These are phyloP conservation scores for Pascua sp. DNA, from an alignment of 1,284 basidiomycete species.

Conservation along the genomic window DNA sequence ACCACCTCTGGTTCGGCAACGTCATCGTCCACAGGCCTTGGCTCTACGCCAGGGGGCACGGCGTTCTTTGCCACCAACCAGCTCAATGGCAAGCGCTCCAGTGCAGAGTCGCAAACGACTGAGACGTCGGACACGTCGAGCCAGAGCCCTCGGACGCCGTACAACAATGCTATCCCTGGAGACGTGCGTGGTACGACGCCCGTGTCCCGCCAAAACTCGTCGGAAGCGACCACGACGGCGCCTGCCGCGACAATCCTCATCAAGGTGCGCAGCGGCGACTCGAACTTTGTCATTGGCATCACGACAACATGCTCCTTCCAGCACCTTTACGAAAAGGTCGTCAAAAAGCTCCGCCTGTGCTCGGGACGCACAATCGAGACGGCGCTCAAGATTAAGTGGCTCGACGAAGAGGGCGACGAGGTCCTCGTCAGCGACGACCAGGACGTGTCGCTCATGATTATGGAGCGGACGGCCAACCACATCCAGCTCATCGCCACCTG, in stretches of 20 bases:
- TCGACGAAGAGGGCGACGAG: constrained; percentile 44
- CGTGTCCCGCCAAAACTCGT: constrained; percentile 33
- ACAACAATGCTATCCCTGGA: constrained; percentile 56
- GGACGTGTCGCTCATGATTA: constrained; percentile 44
- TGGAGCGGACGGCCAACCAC: constrained; percentile 23
- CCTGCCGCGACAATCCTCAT: constrained; percentile 62
- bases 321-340: constrained; percentile 82
- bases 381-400: constrained; percentile 40
- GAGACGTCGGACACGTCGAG: constrained; percentile 47
- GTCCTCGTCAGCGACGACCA: constrained; percentile 39
- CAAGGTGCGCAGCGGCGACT: constrained; percentile 54
- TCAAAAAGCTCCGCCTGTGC: constrained; percentile 85
- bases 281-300: constrained; percentile 82
- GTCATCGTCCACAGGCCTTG: constrained; percentile 27
- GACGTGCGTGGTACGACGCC: constrained; percentile 27
- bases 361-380: constrained; percentile 73
- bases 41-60: constrained; percentile 31
- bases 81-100: constrained; percentile 36
- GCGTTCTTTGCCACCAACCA: constrained; percentile 38
- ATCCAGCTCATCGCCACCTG: constrained; percentile 21
- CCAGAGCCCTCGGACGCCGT: constrained; percentile 52
- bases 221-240: constrained; percentile 12
- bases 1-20: constrained; percentile 17
- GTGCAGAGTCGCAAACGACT: constrained; percentile 41
- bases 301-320: constrained; percentile 69